These are phyloP conservation scores for Corynascus novoguineensis DNA, from an alignment of 495 filamentous ascomycete genomes.

Conservation along the genomic window DNA sequence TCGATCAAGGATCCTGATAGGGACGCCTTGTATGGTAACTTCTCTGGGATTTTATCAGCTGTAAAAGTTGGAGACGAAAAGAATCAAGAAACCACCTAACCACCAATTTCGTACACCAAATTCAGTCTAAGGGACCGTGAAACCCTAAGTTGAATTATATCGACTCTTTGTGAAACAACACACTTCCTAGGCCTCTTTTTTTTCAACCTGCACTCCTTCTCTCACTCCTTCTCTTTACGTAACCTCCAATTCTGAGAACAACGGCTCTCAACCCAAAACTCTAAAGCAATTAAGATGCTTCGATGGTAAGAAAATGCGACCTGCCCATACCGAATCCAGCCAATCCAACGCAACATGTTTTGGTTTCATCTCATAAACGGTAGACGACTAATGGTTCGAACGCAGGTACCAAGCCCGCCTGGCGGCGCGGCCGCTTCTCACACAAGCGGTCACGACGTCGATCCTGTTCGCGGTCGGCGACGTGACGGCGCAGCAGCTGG, in stretches of 20 bases:
- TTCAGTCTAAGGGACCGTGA: not conserved
- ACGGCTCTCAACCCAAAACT: not conserved
- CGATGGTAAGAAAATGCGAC: conserved; percentile 10
- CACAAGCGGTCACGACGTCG: conserved; percentile 79
- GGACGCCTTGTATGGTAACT: not conserved
- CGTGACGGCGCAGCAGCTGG: conserved; percentile 84
- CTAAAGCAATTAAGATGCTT: conserved; percentile 1
- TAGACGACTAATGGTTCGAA: no score
- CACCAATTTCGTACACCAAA: not conserved
- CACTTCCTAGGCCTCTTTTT: not conserved
- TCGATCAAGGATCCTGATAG: conserved; percentile 7
- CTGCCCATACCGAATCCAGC: no score
- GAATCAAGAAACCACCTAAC: not conserved
- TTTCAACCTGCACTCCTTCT: not conserved
- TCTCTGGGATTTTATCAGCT: not conserved
- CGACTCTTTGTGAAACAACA: not conserved
- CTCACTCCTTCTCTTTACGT: not conserved
- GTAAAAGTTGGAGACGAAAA: not conserved
- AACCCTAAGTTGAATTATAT: not conserved
- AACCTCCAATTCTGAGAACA: not conserved
- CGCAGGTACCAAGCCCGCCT: conserved; percentile 86
- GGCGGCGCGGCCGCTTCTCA: conserved; percentile 75
- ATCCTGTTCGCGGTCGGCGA: conserved; percentile 90
- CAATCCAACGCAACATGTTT: no score
- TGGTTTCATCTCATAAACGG: no score